Conservation (phyloP, 2,329 filamentous ascomycete species). For the Alternaria sp. region DNA sequence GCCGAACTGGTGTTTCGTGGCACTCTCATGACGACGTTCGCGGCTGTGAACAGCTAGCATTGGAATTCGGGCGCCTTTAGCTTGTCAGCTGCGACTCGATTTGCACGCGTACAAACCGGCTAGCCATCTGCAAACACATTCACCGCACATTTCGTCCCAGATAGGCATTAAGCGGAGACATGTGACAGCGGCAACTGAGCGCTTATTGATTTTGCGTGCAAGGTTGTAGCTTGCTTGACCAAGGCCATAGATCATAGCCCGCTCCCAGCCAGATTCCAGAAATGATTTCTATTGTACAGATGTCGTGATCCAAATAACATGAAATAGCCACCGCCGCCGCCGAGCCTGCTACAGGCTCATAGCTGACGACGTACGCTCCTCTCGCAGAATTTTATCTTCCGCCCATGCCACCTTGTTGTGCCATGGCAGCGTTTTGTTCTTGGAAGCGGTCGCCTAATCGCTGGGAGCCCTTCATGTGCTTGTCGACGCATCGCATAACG, state of each 20-base stretch:
- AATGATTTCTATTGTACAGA: constrained; percentile 22
- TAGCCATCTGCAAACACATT: neutral
- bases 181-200: neutral
- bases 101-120: neutral
- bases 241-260: constrained; percentile 13
- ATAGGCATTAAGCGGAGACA: neutral
- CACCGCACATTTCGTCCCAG: neutral
- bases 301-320: neutral
- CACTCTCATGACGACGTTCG: neutral
- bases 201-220: neutral
- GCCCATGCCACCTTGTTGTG: constrained; percentile 57
- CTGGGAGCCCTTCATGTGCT: constrained; percentile 91
- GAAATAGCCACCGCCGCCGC: neutral
- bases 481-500: constrained; percentile 93
- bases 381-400: neutral
- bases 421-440: constrained; percentile 73
- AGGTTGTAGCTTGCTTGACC: constrained; percentile 1
- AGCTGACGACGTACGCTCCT: neutral
- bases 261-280: constrained; percentile 6
- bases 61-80: neutral
- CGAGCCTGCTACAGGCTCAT: neutral
- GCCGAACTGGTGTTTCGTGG: neutral
- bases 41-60: neutral
- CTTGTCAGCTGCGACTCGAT: neutral
- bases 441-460: constrained; percentile 91